Evolutionary conservation across 371 early-diverging fungal genomes (phyloP), one percentile per base, ranked within the genome.

Genomic region (Chytridium lagenaria): DNA sequence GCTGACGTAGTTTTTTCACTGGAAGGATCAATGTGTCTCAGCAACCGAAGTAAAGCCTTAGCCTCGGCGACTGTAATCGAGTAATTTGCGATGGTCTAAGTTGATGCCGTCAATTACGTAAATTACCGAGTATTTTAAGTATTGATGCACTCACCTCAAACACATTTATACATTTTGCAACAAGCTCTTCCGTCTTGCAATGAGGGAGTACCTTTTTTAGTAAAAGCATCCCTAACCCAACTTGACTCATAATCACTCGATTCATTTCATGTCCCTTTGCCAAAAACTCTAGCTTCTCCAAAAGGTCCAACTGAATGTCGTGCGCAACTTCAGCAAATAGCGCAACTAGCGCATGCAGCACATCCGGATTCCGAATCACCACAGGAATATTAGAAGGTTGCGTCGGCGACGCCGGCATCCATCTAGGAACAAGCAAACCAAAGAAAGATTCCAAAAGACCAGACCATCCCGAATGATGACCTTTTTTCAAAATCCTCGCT

Each of bases 41-140:
- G 65, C 34, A 73, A 68, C 37, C 65, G 50, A 7, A 82, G 69
- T 26, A 80, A 23, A 23, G 75, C 71, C 44, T 77, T 78, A 22
- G 75, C 71, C 55, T 82, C 83, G 5, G 83, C 73, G 26, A 79
- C 80, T 0, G 80, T 74, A 23, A 82, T 55, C 33, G 78, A 78
- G 55, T 77, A 79, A 49, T 59, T 64, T 33, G 78, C 80, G 40
- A 82, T 67, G 1, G 52, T 50, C 78, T 77, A 50, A 52, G 66
- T 34, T 22, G 72, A 33, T n/a, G n/a, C n/a, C n/a, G n/a, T n/a
- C n/a, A n/a, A n/a, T n/a, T n/a, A n/a, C n/a, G n/a, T n/a, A n/a
- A n/a, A n/a, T n/a, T n/a, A 26, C 23, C 3, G 55, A 72, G 50
- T 31, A 63, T 50, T 12, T 5, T 15, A 61, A 23, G 15, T 33